phyloP scores from a whole-genome alignment of 2,329 filamentous ascomycete genomes.

The Hymenoscyphus infarciens region DNA sequence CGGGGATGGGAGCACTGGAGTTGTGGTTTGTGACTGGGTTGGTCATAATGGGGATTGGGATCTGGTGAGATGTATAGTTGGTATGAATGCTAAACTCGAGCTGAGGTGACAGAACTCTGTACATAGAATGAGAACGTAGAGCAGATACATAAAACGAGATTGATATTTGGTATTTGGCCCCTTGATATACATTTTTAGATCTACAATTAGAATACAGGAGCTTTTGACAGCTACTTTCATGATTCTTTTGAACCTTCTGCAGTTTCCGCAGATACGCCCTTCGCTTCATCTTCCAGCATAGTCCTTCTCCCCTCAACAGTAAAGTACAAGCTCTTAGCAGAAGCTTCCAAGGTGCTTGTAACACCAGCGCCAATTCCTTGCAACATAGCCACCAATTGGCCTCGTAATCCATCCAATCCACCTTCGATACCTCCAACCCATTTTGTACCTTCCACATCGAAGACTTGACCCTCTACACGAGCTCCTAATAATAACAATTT shows the following conservation, averaged over 20 bases:
- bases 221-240: slow-evolving; percentile 14
- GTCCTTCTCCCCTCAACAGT: slow-evolving; percentile 78
- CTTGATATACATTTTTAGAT: slow-evolving; percentile 22
- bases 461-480: slow-evolving; percentile 68
- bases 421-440: slow-evolving; percentile 77
- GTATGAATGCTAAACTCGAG: slow-evolving; percentile 76
- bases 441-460: slow-evolving; percentile 43
- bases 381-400: slow-evolving; percentile 76
- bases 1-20: slow-evolving; percentile 75
- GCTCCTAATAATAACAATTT: slow-evolving; percentile 87
- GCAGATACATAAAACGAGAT: background rate
- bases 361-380: slow-evolving; percentile 76
- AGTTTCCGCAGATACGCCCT: slow-evolving; percentile 22
- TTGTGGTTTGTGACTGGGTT: slow-evolving; percentile 93
- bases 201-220: slow-evolving; percentile 32
- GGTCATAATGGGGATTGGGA: slow-evolving; percentile 88
- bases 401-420: slow-evolving; percentile 74
- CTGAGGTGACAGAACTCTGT: slow-evolving; percentile 32
- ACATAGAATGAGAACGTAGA: slow-evolving; percentile 7
- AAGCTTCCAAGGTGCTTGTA: slow-evolving; percentile 73
- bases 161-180: slow-evolving; percentile 4
- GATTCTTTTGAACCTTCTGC: slow-evolving; percentile 23
- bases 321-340: slow-evolving; percentile 78
- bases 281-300: slow-evolving; percentile 71
- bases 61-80: slow-evolving; percentile 78